These are phyloP conservation scores for Arthrobotrys megalospora DNA, from an alignment of 2,329 filamentous ascomycete genomes.

Conservation along the genomic window DNA sequence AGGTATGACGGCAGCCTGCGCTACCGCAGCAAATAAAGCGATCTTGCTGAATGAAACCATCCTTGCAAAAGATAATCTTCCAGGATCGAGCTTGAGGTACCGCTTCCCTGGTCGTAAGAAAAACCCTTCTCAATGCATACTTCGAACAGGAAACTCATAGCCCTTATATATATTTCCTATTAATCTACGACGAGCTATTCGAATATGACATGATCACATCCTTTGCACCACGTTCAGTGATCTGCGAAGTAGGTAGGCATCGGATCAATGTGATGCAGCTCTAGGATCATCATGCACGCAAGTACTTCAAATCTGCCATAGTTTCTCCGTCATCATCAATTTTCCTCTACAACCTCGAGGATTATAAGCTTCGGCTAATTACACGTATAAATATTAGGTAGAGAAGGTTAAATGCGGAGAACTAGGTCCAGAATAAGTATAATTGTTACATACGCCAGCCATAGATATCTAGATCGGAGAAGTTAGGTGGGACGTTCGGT, in stretches of 20 bases:
- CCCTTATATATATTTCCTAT: slow-evolving; percentile 30
- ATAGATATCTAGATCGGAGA: slow-evolving; percentile 17
- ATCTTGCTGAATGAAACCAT: slow-evolving; percentile 57
- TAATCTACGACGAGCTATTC: neutral
- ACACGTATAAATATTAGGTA: neutral
- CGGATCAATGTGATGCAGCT: slow-evolving; percentile 52
- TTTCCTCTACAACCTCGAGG: slow-evolving; percentile 29
- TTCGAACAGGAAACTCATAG: neutral
- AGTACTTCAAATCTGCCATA: slow-evolving; percentile 34
- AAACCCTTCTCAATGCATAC: neutral
- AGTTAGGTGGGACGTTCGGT: slow-evolving; percentile 1
- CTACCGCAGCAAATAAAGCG: slow-evolving; percentile 42
- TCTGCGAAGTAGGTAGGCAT: slow-evolving; percentile 30
- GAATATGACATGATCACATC: neutral
- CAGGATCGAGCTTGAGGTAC: slow-evolving; percentile 27
- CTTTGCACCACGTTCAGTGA: slow-evolving; percentile 16
- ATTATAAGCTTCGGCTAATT: slow-evolving; percentile 51
- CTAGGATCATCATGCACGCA: slow-evolving; percentile 25
- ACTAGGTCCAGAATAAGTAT: slow-evolving; percentile 2
- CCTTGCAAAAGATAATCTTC: slow-evolving; percentile 17
- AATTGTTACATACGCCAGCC: slow-evolving; percentile 4
- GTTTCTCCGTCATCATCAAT: slow-evolving; percentile 50
- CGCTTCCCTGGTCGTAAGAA: slow-evolving; percentile 11
- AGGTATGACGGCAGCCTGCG: slow-evolving; percentile 48
- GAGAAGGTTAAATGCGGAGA: slow-evolving; percentile 22